Conservation (phyloP, 805 yeast species). For the Saturnispora diversa region DNA sequence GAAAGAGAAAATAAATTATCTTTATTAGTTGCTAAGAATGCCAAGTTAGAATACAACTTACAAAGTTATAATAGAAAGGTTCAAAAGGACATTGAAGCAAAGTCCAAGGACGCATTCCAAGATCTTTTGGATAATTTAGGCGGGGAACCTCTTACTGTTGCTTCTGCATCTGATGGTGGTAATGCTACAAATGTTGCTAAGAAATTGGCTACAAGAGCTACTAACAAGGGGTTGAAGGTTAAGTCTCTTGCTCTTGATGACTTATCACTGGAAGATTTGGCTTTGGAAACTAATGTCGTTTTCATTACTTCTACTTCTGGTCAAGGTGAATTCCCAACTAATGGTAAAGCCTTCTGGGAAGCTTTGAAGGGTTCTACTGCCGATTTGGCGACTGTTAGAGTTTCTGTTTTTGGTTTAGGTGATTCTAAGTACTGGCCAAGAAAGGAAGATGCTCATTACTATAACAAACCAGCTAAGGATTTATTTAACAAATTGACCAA, state of each 20-base stretch:
- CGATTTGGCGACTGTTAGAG: constrained; percentile 52
- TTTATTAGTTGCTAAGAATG: constrained; percentile 59
- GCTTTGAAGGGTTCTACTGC: constrained; percentile 55
- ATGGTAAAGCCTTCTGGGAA: constrained; percentile 75
- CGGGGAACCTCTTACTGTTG: constrained; percentile 85
- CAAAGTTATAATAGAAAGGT: constrained; percentile 54
- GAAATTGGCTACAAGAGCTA: constrained; percentile 68
- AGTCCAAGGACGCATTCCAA: constrained; percentile 71
- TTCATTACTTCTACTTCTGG: constrained; percentile 72
- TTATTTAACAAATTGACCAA: constrained; percentile 53
- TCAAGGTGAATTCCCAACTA: constrained; percentile 81
- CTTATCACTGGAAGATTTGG: constrained; percentile 61
- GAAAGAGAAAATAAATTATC: constrained; percentile 88
- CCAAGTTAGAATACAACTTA: constrained; percentile 70
- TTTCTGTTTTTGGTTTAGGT: constrained; percentile 69
- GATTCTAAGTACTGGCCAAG: constrained; percentile 94
- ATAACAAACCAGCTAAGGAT: constrained; percentile 84
- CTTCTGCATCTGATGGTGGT: constrained; percentile 90
- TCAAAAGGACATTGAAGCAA: constrained; percentile 42
- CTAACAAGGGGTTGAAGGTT: constrained; percentile 69
- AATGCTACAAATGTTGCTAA: constrained; percentile 77
- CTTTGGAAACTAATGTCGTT: constrained; percentile 60
- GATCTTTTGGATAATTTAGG: constrained; percentile 76
- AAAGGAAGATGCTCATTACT: constrained; percentile 88
- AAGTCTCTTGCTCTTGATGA: constrained; percentile 65